phyloP scores from a whole-genome alignment of 2,329 filamentous ascomycete species.

The Neodidymelliopsis sp. region DNA sequence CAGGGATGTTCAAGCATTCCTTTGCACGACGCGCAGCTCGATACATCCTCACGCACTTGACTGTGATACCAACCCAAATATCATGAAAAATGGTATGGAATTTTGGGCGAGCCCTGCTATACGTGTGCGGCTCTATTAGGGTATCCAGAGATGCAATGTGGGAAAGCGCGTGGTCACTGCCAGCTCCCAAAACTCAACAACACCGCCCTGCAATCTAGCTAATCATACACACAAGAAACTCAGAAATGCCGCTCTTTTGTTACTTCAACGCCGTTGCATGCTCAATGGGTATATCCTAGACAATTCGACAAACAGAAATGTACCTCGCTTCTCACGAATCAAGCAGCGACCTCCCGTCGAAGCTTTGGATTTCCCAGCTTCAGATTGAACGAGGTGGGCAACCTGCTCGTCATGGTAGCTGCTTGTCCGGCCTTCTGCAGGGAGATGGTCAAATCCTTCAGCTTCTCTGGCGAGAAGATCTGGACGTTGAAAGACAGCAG shows the following conservation, averaged over 20 bases:
- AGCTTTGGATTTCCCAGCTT: slow-evolving; percentile 37
- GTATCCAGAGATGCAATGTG: slow-evolving; percentile 4
- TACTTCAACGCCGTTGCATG: slow-evolving; percentile 34
- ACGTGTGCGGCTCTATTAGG: neutral
- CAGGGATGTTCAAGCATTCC: slow-evolving; percentile 26
- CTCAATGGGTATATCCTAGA: slow-evolving; percentile 34
- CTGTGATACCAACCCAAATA: too few species aligned
- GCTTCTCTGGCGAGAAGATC: slow-evolving; percentile 45
- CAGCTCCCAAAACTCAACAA: slow-evolving; percentile 15
- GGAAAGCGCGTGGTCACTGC: slow-evolving; percentile 20
- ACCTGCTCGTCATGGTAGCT: slow-evolving; percentile 40
- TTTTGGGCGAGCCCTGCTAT: neutral
- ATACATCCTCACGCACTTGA: too few species aligned
- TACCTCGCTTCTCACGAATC: slow-evolving; percentile 4
- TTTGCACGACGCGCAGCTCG: slow-evolving; percentile 14
- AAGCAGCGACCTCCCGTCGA: slow-evolving; percentile 29
- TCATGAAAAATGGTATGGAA: neutral
- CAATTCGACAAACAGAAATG: slow-evolving; percentile 24
- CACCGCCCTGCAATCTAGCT: neutral
- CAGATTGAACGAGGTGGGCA: slow-evolving; percentile 46
- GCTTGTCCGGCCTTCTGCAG: slow-evolving; percentile 52
- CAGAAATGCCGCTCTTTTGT: slow-evolving; percentile 21
- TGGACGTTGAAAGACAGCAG: slow-evolving; percentile 53
- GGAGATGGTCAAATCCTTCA: slow-evolving; percentile 44
- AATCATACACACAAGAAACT: slow-evolving; percentile 13